Evolutionary conservation across 1,284 basidiomycete species (phyloP).

Genomic region (Ceratobasidium sp.): DNA sequence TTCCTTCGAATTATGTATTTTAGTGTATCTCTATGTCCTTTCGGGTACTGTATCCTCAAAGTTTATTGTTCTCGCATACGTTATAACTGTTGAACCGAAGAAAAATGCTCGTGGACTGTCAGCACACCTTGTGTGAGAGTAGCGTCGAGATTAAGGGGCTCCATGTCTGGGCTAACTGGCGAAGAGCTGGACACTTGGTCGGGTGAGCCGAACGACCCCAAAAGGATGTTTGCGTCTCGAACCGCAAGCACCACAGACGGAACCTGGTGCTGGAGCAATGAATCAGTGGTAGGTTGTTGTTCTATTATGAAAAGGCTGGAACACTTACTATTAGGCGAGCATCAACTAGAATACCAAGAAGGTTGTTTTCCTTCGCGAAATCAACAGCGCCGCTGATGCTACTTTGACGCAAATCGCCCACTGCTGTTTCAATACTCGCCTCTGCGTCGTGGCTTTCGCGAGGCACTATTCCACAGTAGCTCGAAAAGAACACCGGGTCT

Average conservation of each 20-base stretch:
- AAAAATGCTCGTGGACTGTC: constrained; percentile 44
- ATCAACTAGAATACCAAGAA: constrained; percentile 93
- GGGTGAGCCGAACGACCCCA: constrained; percentile 73
- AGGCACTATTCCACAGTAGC: constrained; percentile 81
- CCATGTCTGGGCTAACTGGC: constrained; percentile 34
- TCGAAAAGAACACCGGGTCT: constrained; percentile 97
- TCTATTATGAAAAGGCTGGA: constrained; percentile 42
- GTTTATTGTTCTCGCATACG: constrained; percentile 44
- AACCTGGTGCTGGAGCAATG: constrained; percentile 62
- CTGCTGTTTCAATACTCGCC: constrained; percentile 44
- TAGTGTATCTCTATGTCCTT: constrained; percentile 46
- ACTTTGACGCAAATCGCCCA: constrained; percentile 48
- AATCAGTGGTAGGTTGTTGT: constrained; percentile 11
- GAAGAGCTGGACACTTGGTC: constrained; percentile 18
- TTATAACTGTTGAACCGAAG: constrained; percentile 38
- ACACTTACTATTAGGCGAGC: constrained; percentile 84
- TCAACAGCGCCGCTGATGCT: constrained; percentile 94
- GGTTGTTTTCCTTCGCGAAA: constrained; percentile 93
- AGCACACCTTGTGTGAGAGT: constrained; percentile 39
- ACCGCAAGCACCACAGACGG: constrained; percentile 89
- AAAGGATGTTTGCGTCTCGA: constrained; percentile 88
- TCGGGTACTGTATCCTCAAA: constrained; percentile 46
- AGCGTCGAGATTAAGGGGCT: constrained; percentile 42
- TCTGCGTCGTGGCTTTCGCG: constrained; percentile 48
- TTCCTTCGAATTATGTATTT: constrained; percentile 46